Percentiles rank a stretch among this genome's conserved stretches.
phyloP scores from a whole-genome alignment of 345 rosid genomes.

The Cochlearia excelsa region DNA sequence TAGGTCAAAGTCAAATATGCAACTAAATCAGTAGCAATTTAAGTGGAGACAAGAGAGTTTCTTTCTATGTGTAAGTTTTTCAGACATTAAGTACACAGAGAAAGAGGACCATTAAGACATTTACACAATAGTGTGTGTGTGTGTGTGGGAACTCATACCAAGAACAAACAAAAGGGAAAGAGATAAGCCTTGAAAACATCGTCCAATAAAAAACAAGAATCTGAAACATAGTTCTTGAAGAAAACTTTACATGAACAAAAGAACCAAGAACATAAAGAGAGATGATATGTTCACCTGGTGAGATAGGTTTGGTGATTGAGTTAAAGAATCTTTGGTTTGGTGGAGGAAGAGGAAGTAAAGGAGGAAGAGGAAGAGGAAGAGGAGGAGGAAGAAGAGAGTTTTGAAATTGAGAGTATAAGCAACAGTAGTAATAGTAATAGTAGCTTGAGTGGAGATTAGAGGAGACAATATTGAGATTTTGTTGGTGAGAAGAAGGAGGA shows the following conservation, averaged over 20 bases:
- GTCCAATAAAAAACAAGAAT: slow-evolving; percentile 16
- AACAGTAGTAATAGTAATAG: slow-evolving; percentile 46
- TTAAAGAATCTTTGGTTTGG: slow-evolving; percentile 43
- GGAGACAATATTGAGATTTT: slow-evolving; percentile 15
- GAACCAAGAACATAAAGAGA: background rate
- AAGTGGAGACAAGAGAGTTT: slow-evolving; percentile 24
- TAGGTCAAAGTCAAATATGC: slow-evolving; percentile 30
- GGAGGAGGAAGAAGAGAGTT: slow-evolving; percentile 55
- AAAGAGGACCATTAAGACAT: slow-evolving; percentile 32
- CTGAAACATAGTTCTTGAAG: slow-evolving; percentile 12
- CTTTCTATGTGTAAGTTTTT: slow-evolving; percentile 10
- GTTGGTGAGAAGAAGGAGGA: slow-evolving; percentile 26
- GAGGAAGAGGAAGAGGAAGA: slow-evolving; percentile 58
- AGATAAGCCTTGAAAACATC: slow-evolving; percentile 33
- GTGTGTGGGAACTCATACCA: slow-evolving; percentile 24
- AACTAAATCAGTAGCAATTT: slow-evolving; percentile 27
- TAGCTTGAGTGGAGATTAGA: slow-evolving; percentile 24
- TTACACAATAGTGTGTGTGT: slow-evolving; percentile 17
- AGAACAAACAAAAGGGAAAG: slow-evolving; percentile 14
- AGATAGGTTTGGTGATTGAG: slow-evolving; percentile 54
- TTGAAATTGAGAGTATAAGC: slow-evolving; percentile 55
- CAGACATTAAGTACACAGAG: slow-evolving; percentile 22
- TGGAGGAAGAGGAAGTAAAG: slow-evolving; percentile 41
- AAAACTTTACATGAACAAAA: slow-evolving; percentile 24
- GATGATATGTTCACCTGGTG: slow-evolving; percentile 41